Base-by-base conservation (phyloP, 2,329 filamentous ascomycete species). In the Colletotrichum sublineola region DNA sequence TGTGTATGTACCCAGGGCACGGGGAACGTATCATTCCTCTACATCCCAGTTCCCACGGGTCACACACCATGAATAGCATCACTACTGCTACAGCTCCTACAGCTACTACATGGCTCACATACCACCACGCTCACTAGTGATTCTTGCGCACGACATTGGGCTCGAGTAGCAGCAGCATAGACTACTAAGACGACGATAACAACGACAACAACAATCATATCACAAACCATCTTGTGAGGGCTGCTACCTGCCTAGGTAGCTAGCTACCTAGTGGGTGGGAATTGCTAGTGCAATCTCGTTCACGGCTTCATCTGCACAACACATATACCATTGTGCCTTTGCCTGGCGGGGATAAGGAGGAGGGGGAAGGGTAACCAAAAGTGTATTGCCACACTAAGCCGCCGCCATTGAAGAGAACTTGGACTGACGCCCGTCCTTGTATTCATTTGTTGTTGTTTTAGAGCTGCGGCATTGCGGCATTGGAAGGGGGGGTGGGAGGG, bases 371-470 rank as follows among this genome's bases (percentile, higher is more conserved):
- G 24, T 24, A 24, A 24, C 18, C 42, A 15, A 14, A 50, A 46
- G 36, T 40, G 12, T 40, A 40, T 40, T 36, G 20, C 36, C 50
- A 60, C 65, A 72, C 65, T 60, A 69, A 52, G 58, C 65, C 65
- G 69, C 65, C 69, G 69, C 65, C 69, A 68, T 58, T 50, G 65
- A 67, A 53, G 56, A 52, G 65, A 31, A 56, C 56, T 53, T 52
- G 36, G 46, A 46, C 62, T 66, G 36, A 31, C 56, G 63, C 55
- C 68, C 63, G 68, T 68, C 52, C 65, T 63, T 57, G 65, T 52
- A 40, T 29, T 50, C 56, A 62, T 62, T 67, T 50, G 12, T 56
- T 50, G 33, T 61, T 67, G 56, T 60, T 52, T 67, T 62, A 46
- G 42, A 61, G 68, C 55, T 56, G 50, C 48, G 48, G 63, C 68